phyloP scores from a whole-genome alignment of 345 rosid genomes.

The Syzygium oleosum region DNA sequence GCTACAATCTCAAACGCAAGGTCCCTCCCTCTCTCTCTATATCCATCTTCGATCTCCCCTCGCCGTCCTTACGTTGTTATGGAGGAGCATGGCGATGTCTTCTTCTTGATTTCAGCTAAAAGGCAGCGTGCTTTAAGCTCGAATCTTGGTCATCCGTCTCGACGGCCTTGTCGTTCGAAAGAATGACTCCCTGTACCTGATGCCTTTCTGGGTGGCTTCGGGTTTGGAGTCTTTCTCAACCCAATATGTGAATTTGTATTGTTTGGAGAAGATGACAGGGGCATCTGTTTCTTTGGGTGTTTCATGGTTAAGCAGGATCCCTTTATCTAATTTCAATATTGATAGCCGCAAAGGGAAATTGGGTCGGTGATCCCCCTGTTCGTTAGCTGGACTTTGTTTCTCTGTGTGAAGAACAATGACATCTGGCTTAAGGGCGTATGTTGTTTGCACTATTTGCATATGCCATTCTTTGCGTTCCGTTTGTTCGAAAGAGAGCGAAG shows the following conservation, averaged over 20 bases:
- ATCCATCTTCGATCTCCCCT: not conserved
- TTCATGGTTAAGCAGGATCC: not conserved
- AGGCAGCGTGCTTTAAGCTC: not conserved
- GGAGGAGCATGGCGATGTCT: not conserved
- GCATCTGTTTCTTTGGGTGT: not conserved
- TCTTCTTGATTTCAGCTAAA: not conserved
- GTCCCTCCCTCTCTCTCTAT: slow-evolving; percentile 13
- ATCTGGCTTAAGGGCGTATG: not conserved
- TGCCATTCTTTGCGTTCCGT: not conserved
- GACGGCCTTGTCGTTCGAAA: not conserved
- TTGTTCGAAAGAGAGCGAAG: not conserved
- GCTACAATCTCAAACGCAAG: slow-evolving; percentile 98
- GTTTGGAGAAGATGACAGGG: not conserved
- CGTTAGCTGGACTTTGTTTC: not conserved
- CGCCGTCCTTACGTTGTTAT: not conserved
- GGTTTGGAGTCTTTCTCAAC: not conserved
- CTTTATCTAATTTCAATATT: not conserved
- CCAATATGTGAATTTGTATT: not conserved
- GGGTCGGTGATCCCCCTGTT: not conserved
- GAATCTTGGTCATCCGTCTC: not conserved
- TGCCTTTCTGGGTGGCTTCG: not conserved
- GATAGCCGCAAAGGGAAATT: not conserved
- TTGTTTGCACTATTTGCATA: not conserved
- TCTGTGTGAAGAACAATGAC: not conserved
- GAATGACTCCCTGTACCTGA: not conserved